Conservation (phyloP, 2,329 filamentous ascomycete genomes). For the Gnomoniopsis smithogilvyi region DNA sequence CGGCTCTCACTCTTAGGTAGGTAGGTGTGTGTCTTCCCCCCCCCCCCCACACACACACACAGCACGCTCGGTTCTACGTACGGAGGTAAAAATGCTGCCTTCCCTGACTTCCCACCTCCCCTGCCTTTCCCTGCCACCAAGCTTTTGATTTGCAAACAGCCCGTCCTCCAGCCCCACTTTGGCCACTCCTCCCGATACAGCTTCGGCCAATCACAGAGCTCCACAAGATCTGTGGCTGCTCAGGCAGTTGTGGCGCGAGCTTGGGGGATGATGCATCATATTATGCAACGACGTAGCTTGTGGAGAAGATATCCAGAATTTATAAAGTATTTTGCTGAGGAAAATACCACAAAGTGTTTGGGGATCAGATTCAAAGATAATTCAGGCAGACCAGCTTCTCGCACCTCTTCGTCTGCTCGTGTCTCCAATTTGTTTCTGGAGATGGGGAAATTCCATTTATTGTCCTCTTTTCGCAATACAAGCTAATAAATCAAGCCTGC, state of each 20-base stretch:
- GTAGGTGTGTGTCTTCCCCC: neutral
- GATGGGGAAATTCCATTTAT: too few relatives aligned
- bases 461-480: too few relatives aligned
- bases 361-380: too few relatives aligned
- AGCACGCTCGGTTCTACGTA: neutral
- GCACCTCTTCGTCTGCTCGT: too few relatives aligned
- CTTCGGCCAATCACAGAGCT: slow-evolving; percentile 3
- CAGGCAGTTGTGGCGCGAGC: slow-evolving; percentile 1
- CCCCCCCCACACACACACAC: neutral
- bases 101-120: neutral
- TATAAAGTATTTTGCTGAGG: too few relatives aligned
- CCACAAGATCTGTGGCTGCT: neutral
- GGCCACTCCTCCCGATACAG: neutral
- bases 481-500: too few relatives aligned
- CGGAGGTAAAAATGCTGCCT: slow-evolving; percentile 3
- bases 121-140: neutral
- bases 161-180: neutral
- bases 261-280: neutral
- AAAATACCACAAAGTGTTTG: too few relatives aligned
- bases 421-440: too few relatives aligned
- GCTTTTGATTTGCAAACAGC: neutral
- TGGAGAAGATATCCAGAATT: too few relatives aligned
- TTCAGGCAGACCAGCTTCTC: too few relatives aligned
- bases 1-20: too few relatives aligned
- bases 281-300: neutral